Conservation (phyloP, 176 grass and related monocot species). For the Carex scoparia region DNA sequence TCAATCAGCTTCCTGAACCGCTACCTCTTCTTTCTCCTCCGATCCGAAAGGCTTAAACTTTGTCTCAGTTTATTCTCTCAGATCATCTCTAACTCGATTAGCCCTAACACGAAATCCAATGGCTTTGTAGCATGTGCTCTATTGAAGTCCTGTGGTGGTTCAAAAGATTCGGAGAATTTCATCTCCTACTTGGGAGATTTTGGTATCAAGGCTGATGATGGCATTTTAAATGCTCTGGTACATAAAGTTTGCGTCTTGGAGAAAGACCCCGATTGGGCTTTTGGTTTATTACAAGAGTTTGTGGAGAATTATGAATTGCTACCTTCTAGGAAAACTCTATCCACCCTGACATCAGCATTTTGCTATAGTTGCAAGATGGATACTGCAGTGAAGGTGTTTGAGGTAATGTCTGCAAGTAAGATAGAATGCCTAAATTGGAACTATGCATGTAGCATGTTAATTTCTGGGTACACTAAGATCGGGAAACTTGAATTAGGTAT, state of each 20-base stretch:
- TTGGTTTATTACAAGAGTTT: conserved; percentile 38
- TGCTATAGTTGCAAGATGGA: conserved; percentile 42
- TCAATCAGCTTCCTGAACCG: not conserved
- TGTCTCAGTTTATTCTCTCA: conserved; percentile 32
- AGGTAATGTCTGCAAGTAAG: conserved; percentile 38
- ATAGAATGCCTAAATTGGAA: conserved; percentile 36
- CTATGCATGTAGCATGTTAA: conserved; percentile 54
- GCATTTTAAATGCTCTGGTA: conserved; percentile 55
- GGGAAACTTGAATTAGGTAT: conserved; percentile 31
- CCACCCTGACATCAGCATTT: conserved; percentile 27
- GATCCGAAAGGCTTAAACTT: conserved; percentile 5
- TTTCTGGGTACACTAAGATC: conserved; percentile 49
- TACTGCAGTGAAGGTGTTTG: conserved; percentile 51
- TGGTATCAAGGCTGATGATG: conserved; percentile 9
- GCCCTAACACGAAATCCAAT: not conserved
- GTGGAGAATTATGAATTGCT: conserved; percentile 23
- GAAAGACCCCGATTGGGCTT: conserved; percentile 30
- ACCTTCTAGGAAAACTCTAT: conserved; percentile 26
- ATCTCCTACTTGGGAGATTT: conserved; percentile 11
- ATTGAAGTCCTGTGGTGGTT: conserved; percentile 14
- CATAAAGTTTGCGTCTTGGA: conserved; percentile 29
- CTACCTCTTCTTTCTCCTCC: conserved; percentile 19
- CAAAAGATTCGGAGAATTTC: conserved; percentile 19
- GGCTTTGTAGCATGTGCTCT: conserved; percentile 12
- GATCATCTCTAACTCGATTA: conserved; percentile 25